These are phyloP conservation scores for Mucor irregularis DNA, from an alignment of 371 early-diverging fungal genomes.

Conservation along the genomic window DNA sequence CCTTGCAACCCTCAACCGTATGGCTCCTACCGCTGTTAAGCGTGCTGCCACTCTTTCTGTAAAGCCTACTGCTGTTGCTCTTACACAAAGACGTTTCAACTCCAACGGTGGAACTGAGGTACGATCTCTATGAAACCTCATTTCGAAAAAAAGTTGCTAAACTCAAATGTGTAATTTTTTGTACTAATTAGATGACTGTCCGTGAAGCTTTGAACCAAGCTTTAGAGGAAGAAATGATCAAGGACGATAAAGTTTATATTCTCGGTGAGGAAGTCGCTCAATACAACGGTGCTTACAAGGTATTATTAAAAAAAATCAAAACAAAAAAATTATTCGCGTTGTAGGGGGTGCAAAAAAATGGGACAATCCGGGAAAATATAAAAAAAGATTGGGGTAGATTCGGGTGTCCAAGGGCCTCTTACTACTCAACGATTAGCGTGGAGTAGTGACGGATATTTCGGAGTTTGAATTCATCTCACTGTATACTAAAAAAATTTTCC, in stretches of 20 bases:
- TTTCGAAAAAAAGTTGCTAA: background rate
- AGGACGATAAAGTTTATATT: slow-evolving; percentile 91
- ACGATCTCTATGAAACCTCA: background rate
- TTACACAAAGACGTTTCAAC: slow-evolving; percentile 49
- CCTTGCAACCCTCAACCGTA: slow-evolving; percentile 44
- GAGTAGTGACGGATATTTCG: too few species aligned
- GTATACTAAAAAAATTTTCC: background rate
- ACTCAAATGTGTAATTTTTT: background rate
- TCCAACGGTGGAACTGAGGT: slow-evolving; percentile 43
- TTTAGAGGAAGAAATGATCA: slow-evolving; percentile 96
- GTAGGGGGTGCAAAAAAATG: slow-evolving; percentile 18
- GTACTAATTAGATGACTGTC: slow-evolving; percentile 83
- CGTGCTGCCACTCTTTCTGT: slow-evolving; percentile 31
- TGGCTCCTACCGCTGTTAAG: slow-evolving; percentile 46
- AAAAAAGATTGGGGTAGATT: slow-evolving; percentile 46
- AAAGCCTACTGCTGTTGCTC: slow-evolving; percentile 38
- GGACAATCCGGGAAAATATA: slow-evolving; percentile 47
- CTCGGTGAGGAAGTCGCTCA: slow-evolving; percentile 98
- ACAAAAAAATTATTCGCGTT: slow-evolving; percentile 8
- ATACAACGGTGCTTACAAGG: slow-evolving; percentile 99
- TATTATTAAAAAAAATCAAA: slow-evolving; percentile 32
- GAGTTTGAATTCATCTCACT: slow-evolving; percentile 13
- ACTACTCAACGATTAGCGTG: too few species aligned
- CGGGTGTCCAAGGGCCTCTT: slow-evolving; percentile 26
- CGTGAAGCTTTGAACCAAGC: slow-evolving; percentile 98